These are phyloP conservation scores for Pseudovirgaria hyperparasitica DNA, from an alignment of 2,329 filamentous ascomycete species.

Conservation along the genomic window DNA sequence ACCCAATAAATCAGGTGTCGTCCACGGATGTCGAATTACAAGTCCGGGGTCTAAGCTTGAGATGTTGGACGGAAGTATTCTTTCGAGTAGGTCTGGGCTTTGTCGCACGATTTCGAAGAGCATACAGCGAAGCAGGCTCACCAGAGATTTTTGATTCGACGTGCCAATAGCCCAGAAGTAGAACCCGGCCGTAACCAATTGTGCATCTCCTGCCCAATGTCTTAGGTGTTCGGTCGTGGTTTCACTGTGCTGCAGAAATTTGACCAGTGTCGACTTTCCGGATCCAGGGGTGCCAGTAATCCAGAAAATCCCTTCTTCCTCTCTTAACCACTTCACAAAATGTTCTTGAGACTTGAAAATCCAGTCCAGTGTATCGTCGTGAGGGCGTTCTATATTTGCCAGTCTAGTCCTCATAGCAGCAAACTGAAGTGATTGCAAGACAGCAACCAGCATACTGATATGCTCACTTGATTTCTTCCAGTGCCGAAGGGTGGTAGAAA, in stretches of 20 bases:
- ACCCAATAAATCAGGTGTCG: neutral
- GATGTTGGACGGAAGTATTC: neutral
- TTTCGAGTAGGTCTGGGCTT: neutral
- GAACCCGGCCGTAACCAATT: constrained; percentile 20
- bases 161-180: constrained; percentile 32
- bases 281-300: constrained; percentile 34
- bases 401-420: too few species aligned
- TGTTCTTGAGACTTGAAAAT: constrained; percentile 3
- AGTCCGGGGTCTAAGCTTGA: too few species aligned
- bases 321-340: constrained; percentile 1
- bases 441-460: too few species aligned
- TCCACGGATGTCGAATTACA: neutral
- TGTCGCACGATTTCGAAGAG: constrained; percentile 17
- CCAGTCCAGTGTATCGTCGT: constrained; percentile 6
- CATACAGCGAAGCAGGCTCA: constrained; percentile 23
- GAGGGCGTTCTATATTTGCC: too few species aligned
- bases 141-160: constrained; percentile 25
- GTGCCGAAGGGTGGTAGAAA: too few species aligned
- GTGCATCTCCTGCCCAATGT: constrained; percentile 18
- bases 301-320: constrained; percentile 12
- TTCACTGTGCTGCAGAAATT: constrained; percentile 21
- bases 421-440: too few species aligned
- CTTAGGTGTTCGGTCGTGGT: constrained; percentile 14
- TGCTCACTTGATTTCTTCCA: too few species aligned
- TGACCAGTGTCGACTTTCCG: constrained; percentile 36